phyloP scores from a whole-genome alignment of 2,329 filamentous ascomycete genomes.

The Colletotrichum sp. region DNA sequence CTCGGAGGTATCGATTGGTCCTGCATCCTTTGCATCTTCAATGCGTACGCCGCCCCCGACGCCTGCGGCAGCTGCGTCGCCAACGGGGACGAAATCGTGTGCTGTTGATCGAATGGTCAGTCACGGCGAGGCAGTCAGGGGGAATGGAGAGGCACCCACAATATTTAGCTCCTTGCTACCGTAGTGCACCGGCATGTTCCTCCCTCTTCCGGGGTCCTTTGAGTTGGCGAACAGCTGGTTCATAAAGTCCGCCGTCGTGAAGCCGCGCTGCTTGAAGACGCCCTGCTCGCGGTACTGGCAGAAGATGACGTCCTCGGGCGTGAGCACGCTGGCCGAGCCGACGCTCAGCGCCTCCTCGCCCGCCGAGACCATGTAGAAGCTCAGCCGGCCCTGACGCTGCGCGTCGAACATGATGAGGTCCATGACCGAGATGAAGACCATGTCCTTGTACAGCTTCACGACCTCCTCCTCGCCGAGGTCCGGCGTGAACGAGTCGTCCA shows the following conservation, averaged over 20 bases:
- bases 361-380: conserved; percentile 97
- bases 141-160: conserved; percentile 51
- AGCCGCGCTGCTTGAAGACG: conserved; percentile 88
- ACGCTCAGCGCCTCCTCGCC: conserved; percentile 95
- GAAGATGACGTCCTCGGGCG: conserved; percentile 88
- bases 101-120: conserved; percentile 46
- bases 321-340: conserved; percentile 82
- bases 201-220: conserved; percentile 78
- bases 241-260: conserved; percentile 90
- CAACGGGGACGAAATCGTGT: conserved; percentile 82
- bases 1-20: conserved; percentile 71
- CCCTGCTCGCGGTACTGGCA: conserved; percentile 95
- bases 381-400: conserved; percentile 89
- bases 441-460: conserved; percentile 66
- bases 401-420: conserved; percentile 98
- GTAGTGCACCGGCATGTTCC: conserved; percentile 99
- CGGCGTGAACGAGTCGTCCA: conserved; percentile 73
- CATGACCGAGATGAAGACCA: conserved; percentile 80
- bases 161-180: conserved; percentile 85
- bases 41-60: conserved; percentile 82
- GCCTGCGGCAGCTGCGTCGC: conserved; percentile 92
- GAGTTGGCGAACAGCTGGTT: conserved; percentile 89
- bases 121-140: not conserved
- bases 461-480: conserved; percentile 71
- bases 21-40: conserved; percentile 80